Base-by-base conservation (phyloP, 345 rosid genomes). In the Populus pruinosa region DNA sequence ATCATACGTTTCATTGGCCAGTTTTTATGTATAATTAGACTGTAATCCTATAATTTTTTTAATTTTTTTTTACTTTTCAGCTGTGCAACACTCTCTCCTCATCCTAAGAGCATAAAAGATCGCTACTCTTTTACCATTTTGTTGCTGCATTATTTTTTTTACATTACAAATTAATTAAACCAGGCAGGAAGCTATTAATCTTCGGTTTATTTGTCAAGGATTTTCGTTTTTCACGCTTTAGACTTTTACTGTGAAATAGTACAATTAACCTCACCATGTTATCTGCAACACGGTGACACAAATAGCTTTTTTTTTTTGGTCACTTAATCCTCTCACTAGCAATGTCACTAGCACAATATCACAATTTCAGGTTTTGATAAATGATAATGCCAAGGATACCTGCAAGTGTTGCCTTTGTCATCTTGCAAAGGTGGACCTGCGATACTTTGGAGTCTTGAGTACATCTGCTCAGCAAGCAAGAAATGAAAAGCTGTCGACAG, bases 1-100 rank as follows among this genome's bases (percentile, higher is more conserved):
- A 76, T 80, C 63, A 38, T 41, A 39, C 59, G 21, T 71, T 59
- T 81, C 68, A 62, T 65, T 38, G n/a, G 56, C 68, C 50, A 59
- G 21, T 67, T 59, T 72, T 63, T 71, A 70, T 74, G 78, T 80
- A 77, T 35, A 77, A 80, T 75, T 78, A 62, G 69, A 73, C 67
- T n/a, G 56, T 78, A 66, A 77, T 53, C 71, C 61, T 61, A 39
- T 23, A 23, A 23, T n/a, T 23, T 59, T 27, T 27, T 27, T 27
- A 27, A 27, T 49, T 36, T 38, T 3, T 33, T 72, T 43, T 27
- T 27, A 27, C 29, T 1, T 39, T 43, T 50, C 63, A 53, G 72
- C 66, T 67, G 29, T 27, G 1, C 29, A 27, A 27, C 38, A 23
- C 43, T 38, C 43, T 59, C 50, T 44, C 4, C 41, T 62, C 35